These are phyloP conservation scores for Trichopus zeylanicus DNA, from an alignment of 116 monocot genomes.

Conservation along the genomic window DNA sequence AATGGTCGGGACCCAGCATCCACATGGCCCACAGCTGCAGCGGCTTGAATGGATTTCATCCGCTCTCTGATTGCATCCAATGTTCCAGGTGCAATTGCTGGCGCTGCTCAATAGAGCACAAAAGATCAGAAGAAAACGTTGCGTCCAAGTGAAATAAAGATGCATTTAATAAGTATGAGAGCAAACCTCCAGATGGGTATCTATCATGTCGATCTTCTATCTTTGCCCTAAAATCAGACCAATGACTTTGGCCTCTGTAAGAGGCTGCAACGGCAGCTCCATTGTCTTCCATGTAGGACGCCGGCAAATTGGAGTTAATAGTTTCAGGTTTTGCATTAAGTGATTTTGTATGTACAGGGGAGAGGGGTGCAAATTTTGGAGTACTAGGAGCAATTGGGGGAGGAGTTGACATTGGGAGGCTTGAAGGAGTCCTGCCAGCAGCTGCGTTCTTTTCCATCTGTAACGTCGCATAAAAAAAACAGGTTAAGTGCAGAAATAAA, in stretches of 20 bases:
- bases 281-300: slow-evolving; percentile 40
- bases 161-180: slow-evolving; percentile 6
- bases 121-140: background rate
- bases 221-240: slow-evolving; percentile 16
- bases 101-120: slow-evolving; percentile 16
- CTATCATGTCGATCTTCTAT: slow-evolving; percentile 44
- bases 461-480: slow-evolving; percentile 2
- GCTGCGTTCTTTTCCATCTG: slow-evolving; percentile 98
- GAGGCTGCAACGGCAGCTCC: slow-evolving; percentile 6
- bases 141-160: background rate
- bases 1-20: slow-evolving; percentile 41
- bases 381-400: slow-evolving; percentile 63
- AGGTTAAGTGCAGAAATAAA: background rate
- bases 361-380: slow-evolving; percentile 59
- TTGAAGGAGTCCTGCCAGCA: slow-evolving; percentile 79
- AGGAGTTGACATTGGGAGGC: slow-evolving; percentile 78
- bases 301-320: slow-evolving; percentile 18
- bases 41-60: slow-evolving; percentile 97
- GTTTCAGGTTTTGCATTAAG: slow-evolving; percentile 38
- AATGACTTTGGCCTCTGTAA: slow-evolving; percentile 31
- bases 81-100: slow-evolving; percentile 55
- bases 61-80: slow-evolving; percentile 89
- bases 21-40: slow-evolving; percentile 54
- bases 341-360: slow-evolving; percentile 72
- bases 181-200: slow-evolving; percentile 49